Base-by-base conservation (phyloP, 768 basidiomycete species). In the Leccinum longicurvipes region DNA sequence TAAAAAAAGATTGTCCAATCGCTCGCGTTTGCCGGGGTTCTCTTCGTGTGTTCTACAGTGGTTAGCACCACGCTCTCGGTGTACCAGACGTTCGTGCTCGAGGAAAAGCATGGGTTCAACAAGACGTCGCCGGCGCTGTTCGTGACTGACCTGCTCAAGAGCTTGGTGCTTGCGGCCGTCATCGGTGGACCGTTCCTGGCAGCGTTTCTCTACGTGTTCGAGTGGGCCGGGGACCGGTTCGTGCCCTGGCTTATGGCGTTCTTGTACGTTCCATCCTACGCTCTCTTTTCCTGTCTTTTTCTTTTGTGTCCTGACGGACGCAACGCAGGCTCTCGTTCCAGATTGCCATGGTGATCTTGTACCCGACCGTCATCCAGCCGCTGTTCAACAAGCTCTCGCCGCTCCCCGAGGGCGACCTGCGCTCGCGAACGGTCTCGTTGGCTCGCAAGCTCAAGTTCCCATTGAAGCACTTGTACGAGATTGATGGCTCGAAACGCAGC, bases 311-410 rank as follows among this genome's bases (percentile, higher is more conserved):
- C 27, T 44, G 24, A 6, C n/a, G 55, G 21, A 44, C 2, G 14
- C 3, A 6, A 27, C 21, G 29, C 59, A 93, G 94, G 68, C 75
- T 97, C 53, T 70, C 77, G 5, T 89, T 98, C 79, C 93, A 94
- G 68, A 70, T 98, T 39, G 74, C 82, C 66, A 88, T 98, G 83
- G 87, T 90, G 57, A 73, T 92, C 58, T 65, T 93, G 52, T 91
- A 90, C 73, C 91, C 91, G 3, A 89, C 83, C 36, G 76, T 93
- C 68, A 93, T 99, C 63, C 93, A 95, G 63, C 97, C 97, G 0
- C 74, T 98, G 54, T 98, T 98, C 82, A 98, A 99, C 81, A 98
- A 93, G 72, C 83, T 98, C 45, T 93, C 93, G 2, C 91, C 93
- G 3, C 81, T 99, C 6, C 76, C 82, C 0, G 76, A 81, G 14